Conservation (phyloP, 2,329 filamentous ascomycete species). For the Ophiocordyceps unilateralis region DNA sequence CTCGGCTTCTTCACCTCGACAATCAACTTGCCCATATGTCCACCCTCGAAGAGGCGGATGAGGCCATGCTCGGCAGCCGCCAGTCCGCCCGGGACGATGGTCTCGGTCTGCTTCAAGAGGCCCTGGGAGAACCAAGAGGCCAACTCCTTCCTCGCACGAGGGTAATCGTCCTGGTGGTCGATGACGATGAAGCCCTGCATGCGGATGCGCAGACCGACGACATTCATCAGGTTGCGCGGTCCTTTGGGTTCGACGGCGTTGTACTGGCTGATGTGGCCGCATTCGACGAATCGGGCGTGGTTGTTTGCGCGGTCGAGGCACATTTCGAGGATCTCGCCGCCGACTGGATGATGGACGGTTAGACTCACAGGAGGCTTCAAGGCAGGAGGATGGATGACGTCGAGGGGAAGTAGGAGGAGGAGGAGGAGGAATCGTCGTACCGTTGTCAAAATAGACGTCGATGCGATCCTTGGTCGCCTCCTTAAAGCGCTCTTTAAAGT, state of each 20-base stretch:
- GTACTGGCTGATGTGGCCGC: slow-evolving; percentile 54
- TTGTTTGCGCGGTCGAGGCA: slow-evolving; percentile 45
- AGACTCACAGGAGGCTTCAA: no score
- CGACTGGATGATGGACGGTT: no score
- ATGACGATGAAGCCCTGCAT: slow-evolving; percentile 62
- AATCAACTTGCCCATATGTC: slow-evolving; percentile 52
- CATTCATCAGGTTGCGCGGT: slow-evolving; percentile 34
- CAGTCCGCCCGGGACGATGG: slow-evolving; percentile 53
- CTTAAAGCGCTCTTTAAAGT: slow-evolving; percentile 42
- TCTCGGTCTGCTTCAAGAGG: slow-evolving; percentile 55
- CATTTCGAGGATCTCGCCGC: slow-evolving; percentile 52
- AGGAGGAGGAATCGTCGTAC: slow-evolving; percentile 8
- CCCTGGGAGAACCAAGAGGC: slow-evolving; percentile 53
- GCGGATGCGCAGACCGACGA: slow-evolving; percentile 36
- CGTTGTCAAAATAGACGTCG: slow-evolving; percentile 58
- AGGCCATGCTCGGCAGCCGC: slow-evolving; percentile 44
- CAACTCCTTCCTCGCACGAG: slow-evolving; percentile 40
- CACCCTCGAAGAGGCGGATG: slow-evolving; percentile 46
- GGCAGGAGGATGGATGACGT: no score
- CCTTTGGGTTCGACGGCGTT: slow-evolving; percentile 39
- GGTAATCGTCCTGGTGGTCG: slow-evolving; percentile 43
- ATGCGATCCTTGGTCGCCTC: slow-evolving; percentile 41
- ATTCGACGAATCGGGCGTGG: slow-evolving; percentile 51
- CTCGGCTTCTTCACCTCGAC: slow-evolving; percentile 37
- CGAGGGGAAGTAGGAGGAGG: background rate